phyloP scores from a whole-genome alignment of 345 rosid species.

The Populus simonii region DNA sequence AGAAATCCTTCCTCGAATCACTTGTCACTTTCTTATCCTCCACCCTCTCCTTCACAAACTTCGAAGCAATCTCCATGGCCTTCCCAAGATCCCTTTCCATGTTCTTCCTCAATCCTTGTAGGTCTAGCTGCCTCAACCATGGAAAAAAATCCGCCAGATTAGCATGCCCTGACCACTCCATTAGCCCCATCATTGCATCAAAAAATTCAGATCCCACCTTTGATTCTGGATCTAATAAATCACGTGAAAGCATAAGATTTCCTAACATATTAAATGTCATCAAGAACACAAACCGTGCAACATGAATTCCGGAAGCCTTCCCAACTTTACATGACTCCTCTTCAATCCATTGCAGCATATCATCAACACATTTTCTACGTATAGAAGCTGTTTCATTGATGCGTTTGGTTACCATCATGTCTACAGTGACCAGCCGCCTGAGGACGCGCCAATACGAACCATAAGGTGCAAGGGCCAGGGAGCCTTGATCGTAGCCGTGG shows the following conservation, averaged over 20 bases:
- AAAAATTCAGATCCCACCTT: slow-evolving; percentile 33
- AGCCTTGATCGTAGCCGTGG: slow-evolving; percentile 37
- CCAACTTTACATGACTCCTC: slow-evolving; percentile 22
- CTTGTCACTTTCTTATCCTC: slow-evolving; percentile 12
- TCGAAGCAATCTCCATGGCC: slow-evolving; percentile 41
- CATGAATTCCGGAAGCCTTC: slow-evolving; percentile 21
- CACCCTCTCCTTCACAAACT: slow-evolving; percentile 40
- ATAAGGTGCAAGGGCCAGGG: slow-evolving; percentile 50
- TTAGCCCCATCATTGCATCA: slow-evolving; percentile 25
- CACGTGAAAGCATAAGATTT: slow-evolving; percentile 55
- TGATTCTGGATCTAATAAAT: slow-evolving; percentile 40
- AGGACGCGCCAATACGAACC: slow-evolving; percentile 53
- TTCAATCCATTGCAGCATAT: slow-evolving; percentile 45
- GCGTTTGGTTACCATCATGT: slow-evolving; percentile 44
- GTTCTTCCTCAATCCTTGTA: slow-evolving; percentile 47
- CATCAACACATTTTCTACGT: slow-evolving; percentile 43
- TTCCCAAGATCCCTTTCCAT: slow-evolving; percentile 48
- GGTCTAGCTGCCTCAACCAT: slow-evolving; percentile 44
- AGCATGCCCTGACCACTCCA: slow-evolving; percentile 38
- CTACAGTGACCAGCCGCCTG: slow-evolving; percentile 43
- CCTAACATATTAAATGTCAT: slow-evolving; percentile 46
- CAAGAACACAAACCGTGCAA: slow-evolving; percentile 42
- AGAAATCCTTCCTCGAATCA: slow-evolving; percentile 35
- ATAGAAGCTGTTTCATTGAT: slow-evolving; percentile 36
- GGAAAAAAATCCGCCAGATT: slow-evolving; percentile 48